phyloP scores from a whole-genome alignment of 257 asterid species.

The Penstemon newberryi region DNA sequence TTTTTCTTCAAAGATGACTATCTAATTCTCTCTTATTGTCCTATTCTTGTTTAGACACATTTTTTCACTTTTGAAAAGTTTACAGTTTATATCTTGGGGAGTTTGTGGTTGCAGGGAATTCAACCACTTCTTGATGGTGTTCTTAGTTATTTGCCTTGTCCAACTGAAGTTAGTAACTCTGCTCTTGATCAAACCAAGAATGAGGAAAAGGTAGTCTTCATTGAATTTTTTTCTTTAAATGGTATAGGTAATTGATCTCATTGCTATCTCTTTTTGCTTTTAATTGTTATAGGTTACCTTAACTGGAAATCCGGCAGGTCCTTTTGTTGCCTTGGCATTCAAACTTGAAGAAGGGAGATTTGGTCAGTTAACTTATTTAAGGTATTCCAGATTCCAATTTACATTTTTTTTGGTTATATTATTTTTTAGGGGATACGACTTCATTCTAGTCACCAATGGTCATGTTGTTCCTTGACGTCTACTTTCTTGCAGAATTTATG shows the following conservation, averaged over 20 bases:
- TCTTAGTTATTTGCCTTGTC: slow-evolving; percentile 86
- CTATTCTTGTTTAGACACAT: neutral
- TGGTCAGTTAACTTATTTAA: slow-evolving; percentile 91
- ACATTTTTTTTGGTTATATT: slow-evolving; percentile 4
- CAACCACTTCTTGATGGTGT: slow-evolving; percentile 98
- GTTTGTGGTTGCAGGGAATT: slow-evolving; percentile 67
- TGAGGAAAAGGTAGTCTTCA: slow-evolving; percentile 76
- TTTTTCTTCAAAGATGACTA: slow-evolving; percentile 1
- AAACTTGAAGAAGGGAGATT: slow-evolving; percentile 95
- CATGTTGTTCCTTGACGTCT: slow-evolving; percentile 17
- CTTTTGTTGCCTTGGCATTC: slow-evolving; percentile 96
- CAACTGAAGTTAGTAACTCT: slow-evolving; percentile 73
- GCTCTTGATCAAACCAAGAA: slow-evolving; percentile 93
- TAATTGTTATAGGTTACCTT: slow-evolving; percentile 59
- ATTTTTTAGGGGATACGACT: slow-evolving; percentile 5
- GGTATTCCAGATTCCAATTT: slow-evolving; percentile 45
- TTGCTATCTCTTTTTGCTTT: slow-evolving; percentile 22
- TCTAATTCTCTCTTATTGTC: slow-evolving; percentile 1
- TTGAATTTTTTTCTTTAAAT: slow-evolving; percentile 17
- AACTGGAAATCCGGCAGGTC: slow-evolving; percentile 88
- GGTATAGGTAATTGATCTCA: slow-evolving; percentile 16
- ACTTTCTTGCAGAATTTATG: slow-evolving; percentile 68
- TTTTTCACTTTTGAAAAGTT: slow-evolving; percentile 14
- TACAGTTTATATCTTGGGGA: slow-evolving; percentile 16
- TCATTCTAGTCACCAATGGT: neutral